Conservation (phyloP, 768 basidiomycete genomes). For the Lentinula edodes region DNA sequence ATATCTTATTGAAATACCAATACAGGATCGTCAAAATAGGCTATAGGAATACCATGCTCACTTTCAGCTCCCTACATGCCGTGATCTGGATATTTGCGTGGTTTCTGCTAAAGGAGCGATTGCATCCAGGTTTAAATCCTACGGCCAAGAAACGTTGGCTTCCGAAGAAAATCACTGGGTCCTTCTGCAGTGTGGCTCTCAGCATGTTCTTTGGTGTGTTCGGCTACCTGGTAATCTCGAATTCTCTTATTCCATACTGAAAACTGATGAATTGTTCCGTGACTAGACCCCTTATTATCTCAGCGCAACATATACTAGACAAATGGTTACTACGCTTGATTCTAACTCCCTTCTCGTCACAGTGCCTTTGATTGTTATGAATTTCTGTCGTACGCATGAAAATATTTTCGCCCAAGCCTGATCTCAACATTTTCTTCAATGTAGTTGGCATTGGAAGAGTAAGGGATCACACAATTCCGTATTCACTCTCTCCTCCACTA, state of each 20-base stretch:
- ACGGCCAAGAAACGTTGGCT: slow-evolving; percentile 17
- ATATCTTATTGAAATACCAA: not conserved
- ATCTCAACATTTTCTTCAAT: not conserved
- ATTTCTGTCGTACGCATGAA: slow-evolving; percentile 13
- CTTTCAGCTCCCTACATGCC: slow-evolving; percentile 22
- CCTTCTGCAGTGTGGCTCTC: slow-evolving; percentile 26
- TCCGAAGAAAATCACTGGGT: slow-evolving; percentile 12
- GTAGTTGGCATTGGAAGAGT: slow-evolving; percentile 18
- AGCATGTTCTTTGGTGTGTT: slow-evolving; percentile 25
- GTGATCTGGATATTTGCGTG: slow-evolving; percentile 19
- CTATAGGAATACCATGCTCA: slow-evolving; percentile 24
- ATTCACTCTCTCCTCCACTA: not conserved
- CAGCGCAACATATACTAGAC: slow-evolving; percentile 15
- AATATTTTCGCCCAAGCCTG: not conserved
- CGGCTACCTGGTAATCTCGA: slow-evolving; percentile 14
- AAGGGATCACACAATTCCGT: slow-evolving; percentile 5
- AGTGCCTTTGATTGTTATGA: slow-evolving; percentile 18
- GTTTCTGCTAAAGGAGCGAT: slow-evolving; percentile 25
- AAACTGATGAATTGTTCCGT: not conserved
- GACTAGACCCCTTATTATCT: slow-evolving; percentile 18
- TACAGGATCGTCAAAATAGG: slow-evolving; percentile 22
- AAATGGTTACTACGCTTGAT: slow-evolving; percentile 12
- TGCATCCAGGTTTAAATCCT: slow-evolving; percentile 4
- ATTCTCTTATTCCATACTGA: not conserved
- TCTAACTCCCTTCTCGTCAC: slow-evolving; percentile 16